Base-by-base conservation (phyloP, 2,329 filamentous ascomycete genomes). In the Thelonectria olida region DNA sequence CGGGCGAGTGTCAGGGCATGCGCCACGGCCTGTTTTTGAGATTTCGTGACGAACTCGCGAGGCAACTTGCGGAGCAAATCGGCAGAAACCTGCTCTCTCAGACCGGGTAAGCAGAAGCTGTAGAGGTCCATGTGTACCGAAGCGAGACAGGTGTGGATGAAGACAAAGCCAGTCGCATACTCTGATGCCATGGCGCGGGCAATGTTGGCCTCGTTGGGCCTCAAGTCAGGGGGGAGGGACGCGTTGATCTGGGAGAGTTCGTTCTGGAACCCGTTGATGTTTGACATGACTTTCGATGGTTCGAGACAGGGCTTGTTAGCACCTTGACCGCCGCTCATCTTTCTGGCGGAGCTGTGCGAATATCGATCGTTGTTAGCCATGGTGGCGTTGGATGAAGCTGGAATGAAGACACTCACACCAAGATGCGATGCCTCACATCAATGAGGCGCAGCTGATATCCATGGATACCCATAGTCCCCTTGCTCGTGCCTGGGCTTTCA, bases 41-140 rank as follows among this genome's bases (percentile, higher is more conserved):
- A 78, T 48, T 73, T 73, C 4, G 68, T 58, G 3, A 79, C 63
- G 52, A 80, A 80, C 27, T 78, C 75, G 3, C 54, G 56, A 1
- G 78, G 78, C 2, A 80, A 68, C 56, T 73, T 74, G 25, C 68
- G 71, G 5, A 77, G 65, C 7, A 79, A 64, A 4, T 78, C 75
- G 9, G 72, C 61, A 4, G 72, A 72, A 0, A 72, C 69, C 36
- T 73, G 73, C 22, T 77, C 76, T 13, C 72, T 66, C 1, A 78
- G 68, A 1, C 75, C 75, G 0, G 78, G 78, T 7, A 80, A 65
- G 13, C 75, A 73, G 57, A 79, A 78, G 10, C 78, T 72, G 58
- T 80, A 80, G 7, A 80, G 64, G 28, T 80, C 77, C 12, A 80
- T 73, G 54, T 80, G 76, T 36, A 75, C 70, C 7, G 73, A 71